Base-by-base conservation (phyloP, 495 filamentous ascomycete species). In the Hypoxylon cercidicola region DNA sequence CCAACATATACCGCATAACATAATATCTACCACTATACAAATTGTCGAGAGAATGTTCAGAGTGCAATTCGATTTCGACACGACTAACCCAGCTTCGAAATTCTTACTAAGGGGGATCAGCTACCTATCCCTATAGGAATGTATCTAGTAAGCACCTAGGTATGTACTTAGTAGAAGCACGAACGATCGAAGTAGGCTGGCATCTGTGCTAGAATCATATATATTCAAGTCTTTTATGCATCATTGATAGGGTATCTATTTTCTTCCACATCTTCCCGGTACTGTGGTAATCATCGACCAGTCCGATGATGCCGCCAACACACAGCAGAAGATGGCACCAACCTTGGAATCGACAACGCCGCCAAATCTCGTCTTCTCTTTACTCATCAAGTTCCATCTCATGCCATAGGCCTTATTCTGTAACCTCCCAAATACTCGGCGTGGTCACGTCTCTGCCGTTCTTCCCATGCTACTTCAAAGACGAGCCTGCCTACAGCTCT, bases 201-300 rank as follows among this genome's bases (percentile, higher is more conserved):
- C 60, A 30, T 32, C 13, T 25, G 46, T 52, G 12, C 45, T 41
- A 52, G 12, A 19, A 40, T 40, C 37, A 16, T 35, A 53, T 35
- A 53, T 60, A 66, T 70, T 60, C 49, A 60, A 66, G 55, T 41
- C 60, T 48, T n/a, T 45, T 35, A 55, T 60, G 61, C 61, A 19
- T 52, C 61, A 19, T 52, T 53, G 57, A 52, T 61, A 40, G 70
- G 70, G 70, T 73, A 73, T 71, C 64, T 73, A 66, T 62, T 73
- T 62, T 68, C 60, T 54, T 61, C 48, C 62, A 62, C 70, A 56
- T 59, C 55, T 46, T 63, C 30, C 10, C 9, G 47, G 56, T 60
- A 47, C 53, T 63, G 50, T 61, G 56, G 41, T 47, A 13, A 54
- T 54, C 39, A 51, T 46, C 39, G 10, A 58, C 66, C 60, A 58